Base-by-base conservation (phyloP, 1,284 basidiomycete genomes). In the Sporisorium exsertum region DNA sequence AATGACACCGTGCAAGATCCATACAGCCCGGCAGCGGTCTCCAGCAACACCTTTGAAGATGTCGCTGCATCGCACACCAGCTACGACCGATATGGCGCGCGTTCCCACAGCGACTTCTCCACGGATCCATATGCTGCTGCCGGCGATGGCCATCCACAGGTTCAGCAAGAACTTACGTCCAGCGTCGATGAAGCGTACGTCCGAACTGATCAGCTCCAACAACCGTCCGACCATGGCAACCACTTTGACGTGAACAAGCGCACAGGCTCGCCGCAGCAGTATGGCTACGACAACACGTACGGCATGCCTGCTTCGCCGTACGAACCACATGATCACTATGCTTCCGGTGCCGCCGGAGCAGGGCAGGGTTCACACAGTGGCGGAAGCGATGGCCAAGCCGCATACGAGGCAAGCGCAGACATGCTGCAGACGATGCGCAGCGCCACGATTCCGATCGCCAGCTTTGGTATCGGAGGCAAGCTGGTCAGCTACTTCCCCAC, bases 381-480 rank as follows among this genome's bases (percentile, higher is more conserved):
- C 16, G 50, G 58, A 22, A 63, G 59, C 60, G 64, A 67, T 7
- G 37, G 57, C 9, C 57, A 56, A 35, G 24, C 68, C 46, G 47
- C 69, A 33, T 63, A 60, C 15, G 64, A 63, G 43, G 53, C 64
- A 40, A 52, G 57, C 8, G 32, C 61, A 32, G 82, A 84, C 50
- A 73, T 77, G 45, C 60, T 77, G 33, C 73, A 82, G 51, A 77
- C 83, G 16, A 76, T 77, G 35, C 63, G 70, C 18, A 52, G 58
- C n/a, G 75, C 75, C 24, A 70, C 63, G 5, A 78, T 85, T 24
- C 82, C 83, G 3, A 42, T 84, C 40, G 81, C 69, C 18, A 67
- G 69, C 52, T 85, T 85, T 35, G 82, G 81, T n/a, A 63, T 83
- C 26, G 83, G 79, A 22, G 83, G 84, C 37, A 73, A 83, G 66